Conservation (phyloP, 306 rosid genomes). For the Corylus americana region DNA sequence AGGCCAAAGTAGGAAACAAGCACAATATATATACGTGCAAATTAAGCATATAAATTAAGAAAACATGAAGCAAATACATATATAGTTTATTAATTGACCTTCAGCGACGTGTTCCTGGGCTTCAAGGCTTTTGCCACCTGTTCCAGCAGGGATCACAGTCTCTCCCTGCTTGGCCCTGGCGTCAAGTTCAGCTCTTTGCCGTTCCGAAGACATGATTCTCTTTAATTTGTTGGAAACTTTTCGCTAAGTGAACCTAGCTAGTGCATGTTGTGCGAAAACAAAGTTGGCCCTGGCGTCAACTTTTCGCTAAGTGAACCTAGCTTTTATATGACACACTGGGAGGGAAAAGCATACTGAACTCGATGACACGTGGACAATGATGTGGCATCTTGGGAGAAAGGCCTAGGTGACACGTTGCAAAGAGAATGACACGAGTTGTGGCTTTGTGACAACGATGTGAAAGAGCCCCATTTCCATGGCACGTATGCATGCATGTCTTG, state of each 20-base stretch:
- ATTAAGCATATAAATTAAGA: too few species aligned
- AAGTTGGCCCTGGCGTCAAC: not conserved
- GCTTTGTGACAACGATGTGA: not conserved
- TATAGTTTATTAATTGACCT: slow-evolving; percentile 1
- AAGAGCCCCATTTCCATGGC: not conserved
- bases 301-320: not conserved
- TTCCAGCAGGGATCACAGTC: slow-evolving; percentile 37
- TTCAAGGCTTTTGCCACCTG: slow-evolving; percentile 39
- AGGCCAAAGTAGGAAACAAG: too few species aligned
- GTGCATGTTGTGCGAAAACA: too few species aligned
- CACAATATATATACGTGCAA: too few species aligned
- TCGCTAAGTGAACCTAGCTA: not conserved
- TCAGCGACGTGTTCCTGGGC: slow-evolving; percentile 44
- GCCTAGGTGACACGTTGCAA: slow-evolving; percentile 7
- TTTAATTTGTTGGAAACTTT: not conserved
- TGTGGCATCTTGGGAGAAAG: not conserved
- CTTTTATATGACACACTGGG: not conserved
- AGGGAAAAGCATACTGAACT: not conserved
- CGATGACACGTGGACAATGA: slow-evolving; percentile 22
- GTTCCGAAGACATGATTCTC: slow-evolving; percentile 28
- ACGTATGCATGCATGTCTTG: slow-evolving; percentile 3
- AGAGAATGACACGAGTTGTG: slow-evolving; percentile 12
- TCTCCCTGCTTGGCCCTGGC: slow-evolving; percentile 32
- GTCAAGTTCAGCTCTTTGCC: slow-evolving; percentile 23
- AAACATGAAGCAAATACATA: too few species aligned